Percentiles rank a stretch among this genome's conserved stretches.
phyloP scores from a whole-genome alignment of 179 eudicot genomes.

The Spinacia oleracea region DNA sequence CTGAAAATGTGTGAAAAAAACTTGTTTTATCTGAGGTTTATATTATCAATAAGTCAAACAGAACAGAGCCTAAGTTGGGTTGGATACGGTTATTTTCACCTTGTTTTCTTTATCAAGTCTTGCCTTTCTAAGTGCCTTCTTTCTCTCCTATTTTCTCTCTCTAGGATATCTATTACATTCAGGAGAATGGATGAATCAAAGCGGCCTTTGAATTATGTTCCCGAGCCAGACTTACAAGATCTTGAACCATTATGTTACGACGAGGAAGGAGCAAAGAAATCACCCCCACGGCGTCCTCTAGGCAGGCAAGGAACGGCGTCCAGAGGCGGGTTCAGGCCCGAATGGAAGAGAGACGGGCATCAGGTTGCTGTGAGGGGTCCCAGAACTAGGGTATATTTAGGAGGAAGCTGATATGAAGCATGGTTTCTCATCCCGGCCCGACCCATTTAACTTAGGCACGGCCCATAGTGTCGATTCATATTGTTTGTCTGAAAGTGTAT shows the following conservation, averaged over 20 bases:
- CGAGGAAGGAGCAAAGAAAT: conserved; percentile 29
- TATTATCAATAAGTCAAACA: too few species aligned
- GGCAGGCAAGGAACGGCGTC: conserved; percentile 27
- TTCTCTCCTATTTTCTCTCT: neutral
- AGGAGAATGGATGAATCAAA: conserved; percentile 84
- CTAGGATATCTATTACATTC: conserved; percentile 87
- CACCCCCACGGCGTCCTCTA: conserved; percentile 20
- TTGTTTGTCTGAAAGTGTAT: neutral
- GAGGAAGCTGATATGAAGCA: conserved; percentile 15
- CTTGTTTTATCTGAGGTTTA: too few species aligned
- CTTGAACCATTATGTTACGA: conserved; percentile 56
- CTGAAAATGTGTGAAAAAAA: too few species aligned
- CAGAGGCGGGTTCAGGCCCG: conserved; percentile 41
- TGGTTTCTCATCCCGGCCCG: neutral
- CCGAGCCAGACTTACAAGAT: conserved; percentile 69
- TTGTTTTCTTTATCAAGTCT: neutral
- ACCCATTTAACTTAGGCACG: too few species aligned
- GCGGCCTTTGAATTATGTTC: conserved; percentile 51
- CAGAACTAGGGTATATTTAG: conserved; percentile 33
- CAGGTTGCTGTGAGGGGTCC: conserved; percentile 45
- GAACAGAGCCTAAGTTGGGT: too few species aligned
- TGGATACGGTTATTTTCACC: neutral
- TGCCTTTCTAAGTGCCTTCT: neutral
- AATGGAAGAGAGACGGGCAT: conserved; percentile 37
- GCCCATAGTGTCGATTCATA: too few species aligned